These are phyloP conservation scores for Vicia sativa DNA, from an alignment of 306 rosid genomes.

Conservation along the genomic window DNA sequence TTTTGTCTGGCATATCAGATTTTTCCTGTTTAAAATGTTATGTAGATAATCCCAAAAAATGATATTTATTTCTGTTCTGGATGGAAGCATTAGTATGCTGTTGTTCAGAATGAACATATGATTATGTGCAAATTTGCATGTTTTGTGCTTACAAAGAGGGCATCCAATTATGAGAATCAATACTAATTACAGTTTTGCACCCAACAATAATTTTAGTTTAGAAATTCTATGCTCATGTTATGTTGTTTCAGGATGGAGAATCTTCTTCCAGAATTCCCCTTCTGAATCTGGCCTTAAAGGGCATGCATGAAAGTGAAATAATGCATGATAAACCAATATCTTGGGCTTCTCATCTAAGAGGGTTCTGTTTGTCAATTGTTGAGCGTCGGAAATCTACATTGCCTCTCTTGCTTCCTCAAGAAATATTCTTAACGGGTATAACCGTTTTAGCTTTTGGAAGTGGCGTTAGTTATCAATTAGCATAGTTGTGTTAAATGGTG, in stretches of 20 bases:
- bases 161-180: slow-evolving; percentile 9
- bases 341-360: slow-evolving; percentile 72
- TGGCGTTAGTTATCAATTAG: slow-evolving; percentile 31
- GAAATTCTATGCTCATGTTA: slow-evolving; percentile 35
- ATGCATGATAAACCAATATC: slow-evolving; percentile 48
- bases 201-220: slow-evolving; percentile 15
- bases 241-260: slow-evolving; percentile 65
- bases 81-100: slow-evolving; percentile 26
- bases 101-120: slow-evolving; percentile 35
- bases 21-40: slow-evolving; percentile 30
- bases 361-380: slow-evolving; percentile 61
- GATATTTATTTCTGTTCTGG: slow-evolving; percentile 10
- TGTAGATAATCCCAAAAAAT: not conserved
- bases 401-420: slow-evolving; percentile 61
- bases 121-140: slow-evolving; percentile 14
- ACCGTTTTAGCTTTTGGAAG: slow-evolving; percentile 28
- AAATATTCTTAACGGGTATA: slow-evolving; percentile 70
- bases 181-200: slow-evolving; percentile 25
- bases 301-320: slow-evolving; percentile 42
- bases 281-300: slow-evolving; percentile 51
- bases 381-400: slow-evolving; percentile 63
- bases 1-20: slow-evolving; percentile 36
- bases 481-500: slow-evolving; percentile 38
- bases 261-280: slow-evolving; percentile 55
- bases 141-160: slow-evolving; percentile 6